These are phyloP conservation scores for Raffaelea albimanens DNA, from an alignment of 2,329 filamentous ascomycete species.

Conservation along the genomic window DNA sequence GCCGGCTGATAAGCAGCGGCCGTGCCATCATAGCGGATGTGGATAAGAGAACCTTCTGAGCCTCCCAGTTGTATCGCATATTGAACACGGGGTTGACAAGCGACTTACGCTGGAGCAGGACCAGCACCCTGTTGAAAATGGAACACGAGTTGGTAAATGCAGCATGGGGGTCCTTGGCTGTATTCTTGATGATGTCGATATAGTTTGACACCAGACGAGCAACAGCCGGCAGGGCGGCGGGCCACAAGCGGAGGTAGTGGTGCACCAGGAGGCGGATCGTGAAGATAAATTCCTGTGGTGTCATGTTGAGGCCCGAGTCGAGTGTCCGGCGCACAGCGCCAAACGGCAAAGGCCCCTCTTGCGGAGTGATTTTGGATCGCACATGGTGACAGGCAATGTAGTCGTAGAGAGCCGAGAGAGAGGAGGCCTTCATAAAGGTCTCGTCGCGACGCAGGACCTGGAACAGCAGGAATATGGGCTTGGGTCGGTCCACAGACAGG, in stretches of 20 bases:
- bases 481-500: constrained; percentile 19
- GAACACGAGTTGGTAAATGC: constrained; percentile 21
- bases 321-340: constrained; percentile 11
- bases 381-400: constrained; percentile 18
- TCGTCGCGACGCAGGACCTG: constrained; percentile 26
- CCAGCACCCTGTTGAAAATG: constrained; percentile 32
- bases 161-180: constrained; percentile 8
- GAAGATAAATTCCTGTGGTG: constrained; percentile 14
- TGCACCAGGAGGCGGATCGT: constrained; percentile 17
- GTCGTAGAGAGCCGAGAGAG: constrained; percentile 21
- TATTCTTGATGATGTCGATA: constrained; percentile 12
- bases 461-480: constrained; percentile 29
- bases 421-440: constrained; percentile 20
- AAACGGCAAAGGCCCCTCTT: constrained; percentile 5
- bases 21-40: constrained; percentile 38
- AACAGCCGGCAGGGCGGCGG: constrained; percentile 19
- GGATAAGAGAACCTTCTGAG: constrained; percentile 43
- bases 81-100: constrained; percentile 20
- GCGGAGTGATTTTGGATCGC: background rate
- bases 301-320: constrained; percentile 16
- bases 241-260: constrained; percentile 21
- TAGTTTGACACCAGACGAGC: constrained; percentile 18
- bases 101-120: constrained; percentile 25
- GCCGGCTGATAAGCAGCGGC: constrained; percentile 39
- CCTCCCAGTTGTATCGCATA: constrained; percentile 45